These are phyloP conservation scores for Penicillium daleae DNA, from an alignment of 495 filamentous ascomycete genomes.

Conservation along the genomic window DNA sequence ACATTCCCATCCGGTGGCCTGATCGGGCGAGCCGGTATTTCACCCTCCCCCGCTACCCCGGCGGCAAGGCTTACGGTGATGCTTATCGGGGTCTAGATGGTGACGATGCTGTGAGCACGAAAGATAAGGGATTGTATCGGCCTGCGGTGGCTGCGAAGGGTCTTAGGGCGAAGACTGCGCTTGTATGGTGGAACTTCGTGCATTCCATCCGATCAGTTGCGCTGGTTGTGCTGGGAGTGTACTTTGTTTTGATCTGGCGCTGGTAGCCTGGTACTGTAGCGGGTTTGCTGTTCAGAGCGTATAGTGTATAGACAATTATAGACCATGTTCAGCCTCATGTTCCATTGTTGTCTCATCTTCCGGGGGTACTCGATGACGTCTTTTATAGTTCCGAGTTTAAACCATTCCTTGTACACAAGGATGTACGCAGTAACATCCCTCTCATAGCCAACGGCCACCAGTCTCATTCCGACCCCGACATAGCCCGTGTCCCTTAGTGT, in stretches of 20 bases:
- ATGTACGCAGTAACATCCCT: no score
- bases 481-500: neutral
- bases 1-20: constrained; percentile 37
- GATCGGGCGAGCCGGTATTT: constrained; percentile 37
- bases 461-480: neutral
- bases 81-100: constrained; percentile 35
- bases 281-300: constrained; percentile 18
- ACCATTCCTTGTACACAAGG: no score
- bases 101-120: constrained; percentile 27
- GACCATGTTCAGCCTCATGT: no score
- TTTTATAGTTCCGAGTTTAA: no score
- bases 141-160: constrained; percentile 15
- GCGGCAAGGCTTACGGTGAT: constrained; percentile 26
- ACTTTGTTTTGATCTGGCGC: constrained; percentile 57
- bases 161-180: constrained; percentile 13
- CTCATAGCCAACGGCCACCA: neutral
- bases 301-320: constrained; percentile 22
- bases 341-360: no score
- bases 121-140: constrained; percentile 28
- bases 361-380: neutral
- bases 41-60: constrained; percentile 31
- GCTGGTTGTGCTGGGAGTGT: constrained; percentile 49
- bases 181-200: constrained; percentile 31
- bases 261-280: constrained; percentile 40
- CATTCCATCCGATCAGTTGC: constrained; percentile 45